phyloP scores from a whole-genome alignment of 495 filamentous ascomycete species.

The Aspergillus carlsbadensis region DNA sequence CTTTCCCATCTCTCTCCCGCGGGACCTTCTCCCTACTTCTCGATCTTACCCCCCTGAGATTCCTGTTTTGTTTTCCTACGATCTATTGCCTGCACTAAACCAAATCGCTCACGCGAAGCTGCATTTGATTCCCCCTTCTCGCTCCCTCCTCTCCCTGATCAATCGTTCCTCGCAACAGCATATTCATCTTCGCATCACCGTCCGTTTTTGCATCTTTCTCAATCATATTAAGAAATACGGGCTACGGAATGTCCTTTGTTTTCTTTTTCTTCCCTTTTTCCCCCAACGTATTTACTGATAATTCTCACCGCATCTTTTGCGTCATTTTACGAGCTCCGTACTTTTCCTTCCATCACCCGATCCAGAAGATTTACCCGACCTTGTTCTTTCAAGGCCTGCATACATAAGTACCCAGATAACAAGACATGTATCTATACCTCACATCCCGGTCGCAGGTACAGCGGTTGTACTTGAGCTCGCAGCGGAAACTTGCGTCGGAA shows the following conservation, averaged over 20 bases:
- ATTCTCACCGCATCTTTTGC: constrained; percentile 25
- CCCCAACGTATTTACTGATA: not conserved
- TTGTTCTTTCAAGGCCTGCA: not conserved
- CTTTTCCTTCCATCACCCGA: not conserved
- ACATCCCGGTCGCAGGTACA: no score
- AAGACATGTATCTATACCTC: not conserved
- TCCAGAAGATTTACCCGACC: not conserved
- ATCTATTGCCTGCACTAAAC: constrained; percentile 2
- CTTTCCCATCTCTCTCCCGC: not conserved
- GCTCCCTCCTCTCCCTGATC: not conserved
- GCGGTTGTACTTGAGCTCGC: no score
- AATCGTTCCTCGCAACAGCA: not conserved
- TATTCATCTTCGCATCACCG: not conserved
- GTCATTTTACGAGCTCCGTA: constrained; percentile 16
- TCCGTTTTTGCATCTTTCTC: no score
- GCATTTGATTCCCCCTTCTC: constrained; percentile 1
- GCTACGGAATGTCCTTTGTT: constrained; percentile 7
- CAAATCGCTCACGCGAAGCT: constrained; percentile 14
- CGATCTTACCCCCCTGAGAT: not conserved
- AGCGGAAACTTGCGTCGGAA: no score
- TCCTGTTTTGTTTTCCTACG: not conserved
- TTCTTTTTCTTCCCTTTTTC: constrained; percentile 16
- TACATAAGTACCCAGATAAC: constrained; percentile 3
- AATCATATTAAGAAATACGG: no score
- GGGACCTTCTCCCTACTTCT: not conserved